Conservation (phyloP, 1,139 yeast species). For the Geotrichum phurueaensis region DNA sequence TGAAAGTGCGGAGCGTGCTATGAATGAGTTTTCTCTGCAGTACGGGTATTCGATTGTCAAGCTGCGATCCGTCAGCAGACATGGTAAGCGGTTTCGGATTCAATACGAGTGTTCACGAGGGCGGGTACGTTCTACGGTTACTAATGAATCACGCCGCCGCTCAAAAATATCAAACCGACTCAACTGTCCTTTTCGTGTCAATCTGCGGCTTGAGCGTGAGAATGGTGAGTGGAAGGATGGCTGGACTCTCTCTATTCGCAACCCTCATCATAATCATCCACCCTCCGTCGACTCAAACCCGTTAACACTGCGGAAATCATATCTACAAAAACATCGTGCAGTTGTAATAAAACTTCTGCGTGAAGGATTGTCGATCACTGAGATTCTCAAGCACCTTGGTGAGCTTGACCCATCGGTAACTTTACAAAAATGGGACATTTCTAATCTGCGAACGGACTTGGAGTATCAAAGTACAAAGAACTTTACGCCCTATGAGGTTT, state of each 20-base stretch:
- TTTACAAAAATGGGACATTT: neutral
- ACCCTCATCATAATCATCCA: neutral
- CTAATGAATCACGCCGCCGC: neutral
- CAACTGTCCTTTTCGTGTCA: neutral
- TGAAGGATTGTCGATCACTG: neutral
- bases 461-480: neutral
- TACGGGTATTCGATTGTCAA: neutral
- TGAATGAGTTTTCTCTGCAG: neutral
- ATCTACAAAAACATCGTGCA: neutral
- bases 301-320: neutral
- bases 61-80: neutral
- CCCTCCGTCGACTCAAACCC: neutral
- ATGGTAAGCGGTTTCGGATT: neutral
- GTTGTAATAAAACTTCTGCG: neutral
- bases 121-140: neutral
- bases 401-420: neutral
- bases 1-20: slow-evolving; percentile 1
- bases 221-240: neutral
- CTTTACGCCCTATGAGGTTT: neutral
- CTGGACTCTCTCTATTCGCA: neutral
- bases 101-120: neutral
- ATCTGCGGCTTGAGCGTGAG: neutral
- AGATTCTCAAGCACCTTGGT: neutral
- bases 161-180: neutral
- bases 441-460: neutral